Evolutionary conservation across 345 rosid genomes (phyloP).

Genomic region (Theobroma cacao): DNA sequence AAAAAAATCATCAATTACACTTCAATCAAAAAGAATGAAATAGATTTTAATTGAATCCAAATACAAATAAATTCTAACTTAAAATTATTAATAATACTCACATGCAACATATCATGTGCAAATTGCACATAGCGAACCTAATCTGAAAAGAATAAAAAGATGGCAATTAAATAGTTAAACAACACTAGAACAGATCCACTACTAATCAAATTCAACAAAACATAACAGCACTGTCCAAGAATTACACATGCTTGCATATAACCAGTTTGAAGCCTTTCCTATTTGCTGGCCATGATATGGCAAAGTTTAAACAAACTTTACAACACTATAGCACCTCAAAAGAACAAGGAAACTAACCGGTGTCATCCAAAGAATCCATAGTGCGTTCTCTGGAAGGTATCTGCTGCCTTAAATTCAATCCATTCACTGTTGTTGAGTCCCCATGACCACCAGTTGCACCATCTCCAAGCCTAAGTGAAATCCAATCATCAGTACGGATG

Average conservation of each 20-base stretch:
- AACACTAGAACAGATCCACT: not conserved
- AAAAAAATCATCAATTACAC: not conserved
- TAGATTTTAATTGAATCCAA: not conserved
- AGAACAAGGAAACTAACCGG: conserved; percentile 61
- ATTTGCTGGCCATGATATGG: not conserved
- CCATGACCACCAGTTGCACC: conserved; percentile 49
- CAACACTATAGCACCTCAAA: conserved; percentile 5
- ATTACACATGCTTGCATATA: conserved; percentile 2
- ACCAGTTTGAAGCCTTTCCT: not conserved
- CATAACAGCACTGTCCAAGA: not conserved
- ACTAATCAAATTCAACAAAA: conserved; percentile 2
- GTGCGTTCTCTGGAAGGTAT: conserved; percentile 48
- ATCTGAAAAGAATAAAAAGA: not conserved
- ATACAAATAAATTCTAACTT: not conserved
- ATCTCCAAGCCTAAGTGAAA: conserved; percentile 91
- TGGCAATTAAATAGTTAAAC: not conserved
- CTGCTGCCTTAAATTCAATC: conserved; percentile 53
- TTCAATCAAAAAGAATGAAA: not conserved
- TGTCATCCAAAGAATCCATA: conserved; percentile 57
- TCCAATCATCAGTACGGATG: conserved; percentile 78
- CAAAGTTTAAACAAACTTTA: not conserved
- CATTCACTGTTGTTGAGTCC: conserved; percentile 45
- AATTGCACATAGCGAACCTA: not conserved
- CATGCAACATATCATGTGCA: not conserved
- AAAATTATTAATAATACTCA: not conserved